Evolutionary conservation across 257 asterid genomes (phyloP), one percentile per base, ranked within the genome.

Genomic region (Plectranthus barbatus): DNA sequence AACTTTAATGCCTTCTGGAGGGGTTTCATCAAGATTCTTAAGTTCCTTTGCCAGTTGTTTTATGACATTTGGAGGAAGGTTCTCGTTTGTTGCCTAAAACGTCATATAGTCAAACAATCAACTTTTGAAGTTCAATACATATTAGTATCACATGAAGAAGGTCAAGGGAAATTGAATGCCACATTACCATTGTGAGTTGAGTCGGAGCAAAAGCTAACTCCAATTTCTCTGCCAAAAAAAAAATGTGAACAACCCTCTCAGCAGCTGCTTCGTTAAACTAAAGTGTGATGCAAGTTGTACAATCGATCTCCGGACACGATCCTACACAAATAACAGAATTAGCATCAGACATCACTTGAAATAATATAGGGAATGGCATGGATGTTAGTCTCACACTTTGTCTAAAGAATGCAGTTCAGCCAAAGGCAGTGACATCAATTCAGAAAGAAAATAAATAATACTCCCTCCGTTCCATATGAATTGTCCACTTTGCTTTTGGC

Each of bases 1-100:
- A 24, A 92, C 97, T 89, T 86, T 85, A 74, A 92, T 92, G 75
- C 99, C 99, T 76, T 92, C 97, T 0, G 99, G 99, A 56, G 99
- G 99, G 71, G 90, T 82, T 69, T 92, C 99, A 68, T 89, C 65
- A 31, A 92, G 95, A 79, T 86, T 92, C 92, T 92, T 92, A 71
- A 92, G 75, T 81, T 92, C 99, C 81, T 78, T 89, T 1, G 89
- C 99, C 75, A 92, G 78, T 77, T 81, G 97, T 70, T 83, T 92
- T 40, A 92, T 84, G 62, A 92, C 98, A 34, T 87, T 92, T 29
- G 99, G 99, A 7, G 99, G 97, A 56, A 92, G 91, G 74, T 92
- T 92, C 81, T 86, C 96, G 56, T 80, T 92, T 6, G 96, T 90
- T 55, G 99, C 96, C 99, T 91, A 56, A 68, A 59, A 66, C 57